Base-by-base conservation (phyloP, 2,329 filamentous ascomycete genomes). In the Aspergillus quadrilineatus region DNA sequence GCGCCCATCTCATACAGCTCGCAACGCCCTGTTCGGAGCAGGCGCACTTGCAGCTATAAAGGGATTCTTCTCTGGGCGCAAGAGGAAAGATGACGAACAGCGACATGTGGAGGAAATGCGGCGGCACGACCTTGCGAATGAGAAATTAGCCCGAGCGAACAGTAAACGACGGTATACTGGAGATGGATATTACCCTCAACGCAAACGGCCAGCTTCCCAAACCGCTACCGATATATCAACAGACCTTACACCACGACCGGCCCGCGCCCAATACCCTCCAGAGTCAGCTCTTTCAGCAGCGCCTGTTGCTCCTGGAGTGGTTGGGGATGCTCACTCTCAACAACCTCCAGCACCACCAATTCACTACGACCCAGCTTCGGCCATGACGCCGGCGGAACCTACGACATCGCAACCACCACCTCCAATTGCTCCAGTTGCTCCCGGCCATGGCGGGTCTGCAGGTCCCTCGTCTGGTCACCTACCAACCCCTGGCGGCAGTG, bases 91-190 rank as follows among this genome's bases (percentile, higher is more conserved):
- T 69, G 75, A 82, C 68, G 80, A 87, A 69, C 75, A 83, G 62
- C 81, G 85, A 52, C 82, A 85, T 22, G 82, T 89, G 4, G 82
- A 81, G 50, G 77, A 77, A 44, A 71, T 82, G 56, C 77, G 77
- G 52, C 76, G 73, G 58, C 79, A 79, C 59, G 80, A 82, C 57
- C 69, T 76, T 26, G 81, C 82, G 61, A 74, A 83, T 47, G 82
- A 85, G 64, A 75, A 77, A 26, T 63, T 83, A 29, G 77, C 78
- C 47, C 77, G 82, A 63, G 75, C 75, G 53, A 79, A 82, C 57
- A 83, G 82, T 36, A 81, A 81, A 32, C 79, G 82, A n/a, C 84
- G 85, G 63, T 90, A 84, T 59, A 90, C 88, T 2, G 88, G 85
- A 29, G 89, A 92, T 68, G 87, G 87, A 2, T 67, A 65, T 48